Percentiles rank a stretch among this genome's conserved stretches.
phyloP scores from a whole-genome alignment of 495 filamentous ascomycete genomes.

The Neurospora tetraspora region DNA sequence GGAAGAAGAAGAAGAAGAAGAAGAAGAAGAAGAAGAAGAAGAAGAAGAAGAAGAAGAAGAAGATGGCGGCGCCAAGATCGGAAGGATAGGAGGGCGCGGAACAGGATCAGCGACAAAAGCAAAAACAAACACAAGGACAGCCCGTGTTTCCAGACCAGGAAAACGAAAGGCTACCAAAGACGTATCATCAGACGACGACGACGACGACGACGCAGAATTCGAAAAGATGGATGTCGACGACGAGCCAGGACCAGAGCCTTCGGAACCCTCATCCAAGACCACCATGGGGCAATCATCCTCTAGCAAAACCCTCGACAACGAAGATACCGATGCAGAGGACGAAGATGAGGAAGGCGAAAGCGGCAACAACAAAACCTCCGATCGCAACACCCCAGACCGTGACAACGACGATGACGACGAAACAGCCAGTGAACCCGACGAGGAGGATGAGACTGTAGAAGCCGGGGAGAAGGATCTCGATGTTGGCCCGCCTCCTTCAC shows the following conservation, averaged over 20 bases:
- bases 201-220: conserved; percentile 36
- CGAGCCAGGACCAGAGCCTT: conserved; percentile 11
- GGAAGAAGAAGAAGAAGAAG: not conserved
- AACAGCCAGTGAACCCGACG: conserved; percentile 36
- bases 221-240: conserved; percentile 56
- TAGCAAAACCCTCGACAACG: not conserved
- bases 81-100: conserved; percentile 2
- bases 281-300: not conserved
- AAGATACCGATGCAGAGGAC: not conserved
- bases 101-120: not conserved
- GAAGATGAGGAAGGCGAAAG: conserved; percentile 19
- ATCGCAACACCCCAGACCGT: conserved; percentile 29
- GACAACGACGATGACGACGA: conserved; percentile 27
- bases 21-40: not conserved
- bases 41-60: not conserved
- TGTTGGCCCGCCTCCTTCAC: conserved; percentile 12
- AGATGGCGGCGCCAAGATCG: not conserved
- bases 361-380: not conserved
- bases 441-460: conserved; percentile 17
- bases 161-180: conserved; percentile 42
- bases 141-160: conserved; percentile 24
- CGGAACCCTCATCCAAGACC: not conserved
- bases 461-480: not conserved
- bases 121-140: conserved; percentile 7
- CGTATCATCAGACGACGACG: conserved; percentile 27